Base-by-base conservation (phyloP, 805 yeast genomes). In the Blastobotrys attinorum region DNA sequence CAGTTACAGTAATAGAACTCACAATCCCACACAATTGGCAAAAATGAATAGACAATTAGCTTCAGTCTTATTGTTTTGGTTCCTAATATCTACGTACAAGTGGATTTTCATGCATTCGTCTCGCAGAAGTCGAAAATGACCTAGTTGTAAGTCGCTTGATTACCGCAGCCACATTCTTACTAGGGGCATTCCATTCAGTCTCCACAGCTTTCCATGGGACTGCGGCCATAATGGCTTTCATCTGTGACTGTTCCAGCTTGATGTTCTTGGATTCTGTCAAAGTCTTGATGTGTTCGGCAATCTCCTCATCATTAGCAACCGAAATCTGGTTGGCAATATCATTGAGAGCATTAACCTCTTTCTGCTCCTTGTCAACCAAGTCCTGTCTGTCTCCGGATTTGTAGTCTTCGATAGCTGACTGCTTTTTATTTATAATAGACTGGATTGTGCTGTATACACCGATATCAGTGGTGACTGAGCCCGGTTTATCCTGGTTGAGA, bases 291-390 rank as follows among this genome's bases (percentile, higher is more conserved):
- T 60, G 62, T 1, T 44, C 42, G 25, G 67, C 68, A 27, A 73
- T 50, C 39, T 73, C 73, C 37, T 65, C 74, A 29, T 65, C 67
- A 2, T 74, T 61, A 1, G 81, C 71, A 15, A 76, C 71, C 6
- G 78, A 76, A 18, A 79, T 57, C 22, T 59, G 51, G 1, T 47
- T 39, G 37, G 70, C 52, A 40, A 76, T 70, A 13, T 56, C 51
- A 22, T 69, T 51, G 34, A 79, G 66, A 27, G 76, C 56, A 0
- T 48, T 58, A 22, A 70, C 53, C 58, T 79, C 82, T 16, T 59
- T 55, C 18, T 57, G 51, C 59, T 79, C 85, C 43, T 69, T 70
- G n/a, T 67, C 72, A 1, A 71, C 79, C 47, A 79, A 60, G 47
- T 79, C 84, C 2, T 53, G 57, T 50, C 85, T 69, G 7, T 65